Conservation (phyloP, 2,329 filamentous ascomycete genomes). For the Botrytis paeoniae region DNA sequence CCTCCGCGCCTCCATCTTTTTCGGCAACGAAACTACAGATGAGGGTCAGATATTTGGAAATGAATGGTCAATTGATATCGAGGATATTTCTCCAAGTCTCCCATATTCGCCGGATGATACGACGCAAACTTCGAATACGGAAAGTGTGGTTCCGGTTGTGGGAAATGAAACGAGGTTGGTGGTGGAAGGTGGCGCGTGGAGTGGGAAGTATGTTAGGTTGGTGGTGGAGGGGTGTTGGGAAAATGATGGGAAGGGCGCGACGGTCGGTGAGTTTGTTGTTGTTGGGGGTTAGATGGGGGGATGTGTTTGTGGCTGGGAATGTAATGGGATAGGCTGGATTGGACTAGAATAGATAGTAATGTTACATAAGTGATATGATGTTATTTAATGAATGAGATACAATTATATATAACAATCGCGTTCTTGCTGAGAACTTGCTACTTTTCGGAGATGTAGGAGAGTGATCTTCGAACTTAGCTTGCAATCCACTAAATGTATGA, state of each 20-base stretch:
- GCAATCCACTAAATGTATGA: no score
- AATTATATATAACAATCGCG: neutral
- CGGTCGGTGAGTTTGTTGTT: slow-evolving; percentile 51
- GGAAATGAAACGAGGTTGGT: slow-evolving; percentile 35
- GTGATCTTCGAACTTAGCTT: no score
- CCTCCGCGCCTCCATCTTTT: slow-evolving; percentile 49
- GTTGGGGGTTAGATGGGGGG: slow-evolving; percentile 2
- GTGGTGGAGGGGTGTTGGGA: slow-evolving; percentile 48
- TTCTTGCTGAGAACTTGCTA: neutral
- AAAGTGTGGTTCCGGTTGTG: slow-evolving; percentile 31
- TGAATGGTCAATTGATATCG: slow-evolving; percentile 26
- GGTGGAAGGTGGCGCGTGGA: slow-evolving; percentile 34
- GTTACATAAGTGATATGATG: neutral
- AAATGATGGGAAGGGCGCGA: slow-evolving; percentile 44
- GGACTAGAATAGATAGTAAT: neutral
- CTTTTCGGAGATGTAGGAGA: neutral
- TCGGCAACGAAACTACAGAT: slow-evolving; percentile 44
- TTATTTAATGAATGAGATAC: neutral
- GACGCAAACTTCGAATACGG: slow-evolving; percentile 12
- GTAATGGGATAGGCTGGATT: no score
- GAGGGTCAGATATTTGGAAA: slow-evolving; percentile 20
- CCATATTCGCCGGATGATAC: slow-evolving; percentile 31
- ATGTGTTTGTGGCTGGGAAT: neutral
- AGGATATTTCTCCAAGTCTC: slow-evolving; percentile 28
- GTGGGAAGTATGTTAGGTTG: slow-evolving; percentile 39